phyloP scores from a whole-genome alignment of 2,329 filamentous ascomycete species.

The Chrysoporthe deuterocubensis region DNA sequence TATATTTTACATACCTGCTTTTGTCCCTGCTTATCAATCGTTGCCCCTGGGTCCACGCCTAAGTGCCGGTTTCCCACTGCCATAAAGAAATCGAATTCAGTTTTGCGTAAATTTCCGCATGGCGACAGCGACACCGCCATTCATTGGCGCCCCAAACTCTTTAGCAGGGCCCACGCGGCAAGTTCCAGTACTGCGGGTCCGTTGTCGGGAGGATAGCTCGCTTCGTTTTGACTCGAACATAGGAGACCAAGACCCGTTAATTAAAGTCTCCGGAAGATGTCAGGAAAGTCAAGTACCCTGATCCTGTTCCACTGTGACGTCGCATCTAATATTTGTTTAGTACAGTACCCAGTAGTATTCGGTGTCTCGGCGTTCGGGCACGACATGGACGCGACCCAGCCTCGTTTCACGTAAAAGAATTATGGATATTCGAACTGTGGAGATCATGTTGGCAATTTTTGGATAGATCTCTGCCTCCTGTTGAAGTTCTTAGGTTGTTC shows the following conservation, averaged over 20 bases:
- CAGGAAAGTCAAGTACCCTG: background rate
- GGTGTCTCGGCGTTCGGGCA: too few species aligned
- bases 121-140: background rate
- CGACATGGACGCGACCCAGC: too few species aligned
- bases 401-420: too few species aligned
- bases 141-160: background rate
- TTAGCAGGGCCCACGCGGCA: background rate
- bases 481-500: too few species aligned
- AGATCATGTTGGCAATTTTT: too few species aligned
- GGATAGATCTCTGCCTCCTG: too few species aligned
- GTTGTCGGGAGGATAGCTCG: background rate
- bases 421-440: too few species aligned
- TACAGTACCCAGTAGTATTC: too few species aligned
- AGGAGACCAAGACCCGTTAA: background rate
- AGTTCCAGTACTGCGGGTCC: background rate
- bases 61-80: background rate
- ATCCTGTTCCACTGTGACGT: background rate
- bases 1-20: background rate
- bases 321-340: background rate
- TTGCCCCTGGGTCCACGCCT: background rate
- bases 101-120: background rate
- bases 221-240: background rate
- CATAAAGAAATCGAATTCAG: background rate
- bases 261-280: background rate
- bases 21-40: conserved; percentile 2